Conservation (phyloP, 257 asterid species). For the Leptodermis oblonga region DNA sequence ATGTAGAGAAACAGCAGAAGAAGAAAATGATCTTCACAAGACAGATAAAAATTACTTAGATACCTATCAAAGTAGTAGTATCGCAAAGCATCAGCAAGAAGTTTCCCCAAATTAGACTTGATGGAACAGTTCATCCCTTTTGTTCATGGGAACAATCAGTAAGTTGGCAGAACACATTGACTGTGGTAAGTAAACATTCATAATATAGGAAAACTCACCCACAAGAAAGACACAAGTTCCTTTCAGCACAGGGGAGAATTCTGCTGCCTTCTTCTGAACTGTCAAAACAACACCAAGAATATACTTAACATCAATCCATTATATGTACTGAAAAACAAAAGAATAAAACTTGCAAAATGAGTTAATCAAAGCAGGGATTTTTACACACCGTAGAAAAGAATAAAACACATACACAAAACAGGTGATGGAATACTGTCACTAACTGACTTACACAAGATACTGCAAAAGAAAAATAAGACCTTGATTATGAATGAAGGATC, state of each 20-base stretch:
- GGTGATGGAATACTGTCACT: too few species aligned
- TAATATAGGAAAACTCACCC: constrained; percentile 47
- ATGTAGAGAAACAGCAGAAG: background rate
- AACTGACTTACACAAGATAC: too few species aligned
- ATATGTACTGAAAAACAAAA: too few species aligned
- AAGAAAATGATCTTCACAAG: too few species aligned
- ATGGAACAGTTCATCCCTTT: constrained; percentile 70
- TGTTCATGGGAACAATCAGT: background rate
- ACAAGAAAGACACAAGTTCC: constrained; percentile 85
- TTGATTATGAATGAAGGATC: too few species aligned
- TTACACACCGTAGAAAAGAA: too few species aligned
- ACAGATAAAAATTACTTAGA: background rate
- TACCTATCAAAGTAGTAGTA: constrained; percentile 89
- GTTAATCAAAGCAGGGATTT: too few species aligned
- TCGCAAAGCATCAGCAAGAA: constrained; percentile 74
- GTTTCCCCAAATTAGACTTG: constrained; percentile 61
- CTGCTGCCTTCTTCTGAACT: constrained; percentile 66
- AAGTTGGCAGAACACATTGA: background rate
- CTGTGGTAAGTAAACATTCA: background rate
- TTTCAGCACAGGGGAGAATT: constrained; percentile 59
- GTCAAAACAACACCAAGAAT: too few species aligned
- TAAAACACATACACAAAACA: too few species aligned
- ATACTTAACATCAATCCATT: too few species aligned
- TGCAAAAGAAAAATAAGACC: too few species aligned
- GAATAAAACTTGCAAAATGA: too few species aligned